Percentiles rank a stretch among this genome's conserved stretches.
Evolutionary conservation across 306 rosid genomes (phyloP).

Genomic region (Prunus salicina): DNA sequence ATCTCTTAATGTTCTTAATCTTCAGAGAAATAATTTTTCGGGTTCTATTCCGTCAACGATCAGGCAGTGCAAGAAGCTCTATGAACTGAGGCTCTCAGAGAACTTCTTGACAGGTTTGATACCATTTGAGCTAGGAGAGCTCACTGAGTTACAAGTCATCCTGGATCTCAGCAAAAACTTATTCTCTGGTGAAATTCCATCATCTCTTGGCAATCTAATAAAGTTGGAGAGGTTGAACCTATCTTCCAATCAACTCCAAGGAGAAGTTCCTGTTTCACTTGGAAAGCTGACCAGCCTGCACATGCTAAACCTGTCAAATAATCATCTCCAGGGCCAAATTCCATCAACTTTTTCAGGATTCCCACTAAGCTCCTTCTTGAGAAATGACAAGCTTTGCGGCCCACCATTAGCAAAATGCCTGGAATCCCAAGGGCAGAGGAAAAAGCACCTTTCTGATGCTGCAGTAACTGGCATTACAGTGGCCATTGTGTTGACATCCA

Average conservation of each 20-base stretch:
- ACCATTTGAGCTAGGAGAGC: conserved; percentile 66
- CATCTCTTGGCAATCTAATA: conserved; percentile 67
- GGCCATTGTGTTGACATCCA: conserved; percentile 72
- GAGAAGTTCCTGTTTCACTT: conserved; percentile 62
- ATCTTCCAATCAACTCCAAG: conserved; percentile 70
- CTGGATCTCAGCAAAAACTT: conserved; percentile 70
- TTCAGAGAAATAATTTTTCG: conserved; percentile 63
- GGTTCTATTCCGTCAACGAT: conserved; percentile 72
- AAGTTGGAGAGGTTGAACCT: conserved; percentile 83
- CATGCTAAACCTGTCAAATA: conserved; percentile 70
- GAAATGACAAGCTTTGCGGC: conserved; percentile 63
- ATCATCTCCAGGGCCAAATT: conserved; percentile 67
- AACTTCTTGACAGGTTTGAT: conserved; percentile 56
- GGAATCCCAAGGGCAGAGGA: conserved; percentile 34
- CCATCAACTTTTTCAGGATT: conserved; percentile 65
- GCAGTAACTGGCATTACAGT: conserved; percentile 64
- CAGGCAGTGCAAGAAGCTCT: conserved; percentile 64
- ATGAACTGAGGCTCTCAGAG: conserved; percentile 81
- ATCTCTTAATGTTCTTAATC: conserved; percentile 70
- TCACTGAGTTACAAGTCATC: conserved; percentile 76
- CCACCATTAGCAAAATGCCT: conserved; percentile 58
- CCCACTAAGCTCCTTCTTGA: conserved; percentile 73
- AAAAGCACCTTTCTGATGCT: conserved; percentile 48
- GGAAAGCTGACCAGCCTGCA: conserved; percentile 81
- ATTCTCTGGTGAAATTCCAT: conserved; percentile 66